Evolutionary conservation across 176 grass and related monocot species (phyloP), one percentile per base, ranked within the genome.

Genomic region (Oryza nivara): DNA sequence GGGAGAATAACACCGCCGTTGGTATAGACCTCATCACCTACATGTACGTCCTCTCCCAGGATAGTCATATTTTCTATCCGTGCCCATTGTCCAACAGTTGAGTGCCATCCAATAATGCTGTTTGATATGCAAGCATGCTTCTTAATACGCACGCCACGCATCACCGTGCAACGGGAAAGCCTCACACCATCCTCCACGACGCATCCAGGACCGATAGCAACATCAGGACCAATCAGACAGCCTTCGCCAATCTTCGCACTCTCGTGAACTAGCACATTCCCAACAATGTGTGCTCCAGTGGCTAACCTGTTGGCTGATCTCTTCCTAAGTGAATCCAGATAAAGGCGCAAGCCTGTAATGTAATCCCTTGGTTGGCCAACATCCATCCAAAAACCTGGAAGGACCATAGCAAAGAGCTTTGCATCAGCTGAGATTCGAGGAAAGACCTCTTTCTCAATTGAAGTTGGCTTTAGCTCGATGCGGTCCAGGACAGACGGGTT

Each of bases 351-450:
- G 6, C 95, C 95, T 16, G 92, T 90, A 63, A 97, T 95, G 87
- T 97, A 97, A 54, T 95, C 95, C 78, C 83, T 97, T 60, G 92
- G 92, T 77, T 95, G 95, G 28, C 89, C 89, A 91, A 95, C 90
- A 80, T 97, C 95, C 95, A 97, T 97, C 95, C 95, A 97, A 80
- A 97, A 97, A 49, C 95, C 95, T 19, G 91, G 92, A 68, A 97
- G 92, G n/a, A 97, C 95, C 95, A 95, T 97, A 0, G 86, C 95
- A 0, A 76, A 75, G 13, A 97, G 89, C 61, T 91, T 72, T 74
- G 84, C 60, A 64, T 93, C 92, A 12, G 81, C 83, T 25, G 95
- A 92, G 66, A 97, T 97, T 76, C 83, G 81, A 65, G 95, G 95
- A 63, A 97, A 97, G 19, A 95, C 75, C 67, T 97, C 95, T 77